phyloP scores from a whole-genome alignment of 306 rosid species.

The Sophora flavescens region DNA sequence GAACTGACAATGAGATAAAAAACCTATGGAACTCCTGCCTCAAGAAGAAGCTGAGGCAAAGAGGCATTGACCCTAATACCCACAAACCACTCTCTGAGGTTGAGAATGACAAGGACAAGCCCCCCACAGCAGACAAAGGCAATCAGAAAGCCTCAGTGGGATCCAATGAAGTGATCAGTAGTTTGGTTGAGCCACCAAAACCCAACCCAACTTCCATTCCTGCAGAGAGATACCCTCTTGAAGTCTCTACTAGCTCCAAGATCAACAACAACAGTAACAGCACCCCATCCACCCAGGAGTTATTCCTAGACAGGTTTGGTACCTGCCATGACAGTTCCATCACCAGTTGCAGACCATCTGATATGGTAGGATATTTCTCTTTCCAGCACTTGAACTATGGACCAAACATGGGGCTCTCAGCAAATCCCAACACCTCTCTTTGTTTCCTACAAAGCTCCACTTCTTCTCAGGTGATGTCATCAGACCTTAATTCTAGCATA shows the following conservation, averaged over 20 bases:
- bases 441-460: slow-evolving; percentile 56
- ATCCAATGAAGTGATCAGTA: slow-evolving; percentile 58
- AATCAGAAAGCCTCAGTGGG: slow-evolving; percentile 62
- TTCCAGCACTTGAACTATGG: slow-evolving; percentile 63
- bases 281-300: slow-evolving; percentile 60
- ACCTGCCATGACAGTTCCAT: slow-evolving; percentile 56
- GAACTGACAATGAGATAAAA: slow-evolving; percentile 94
- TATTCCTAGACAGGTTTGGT: slow-evolving; percentile 64
- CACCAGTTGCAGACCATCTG: slow-evolving; percentile 62
- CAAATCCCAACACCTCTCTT: slow-evolving; percentile 56
- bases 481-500: slow-evolving; percentile 59
- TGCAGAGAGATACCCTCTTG: slow-evolving; percentile 56
- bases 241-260: slow-evolving; percentile 54
- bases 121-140: slow-evolving; percentile 49
- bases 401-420: slow-evolving; percentile 52
- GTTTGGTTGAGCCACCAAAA: slow-evolving; percentile 47
- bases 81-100: slow-evolving; percentile 77
- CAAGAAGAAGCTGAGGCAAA: slow-evolving; percentile 93
- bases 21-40: slow-evolving; percentile 97
- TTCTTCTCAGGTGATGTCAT: slow-evolving; percentile 55
- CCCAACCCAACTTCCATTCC: slow-evolving; percentile 43
- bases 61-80: slow-evolving; percentile 92
- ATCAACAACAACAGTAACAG: slow-evolving; percentile 42
- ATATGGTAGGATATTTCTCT: slow-evolving; percentile 62
- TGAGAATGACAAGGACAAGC: slow-evolving; percentile 57